phyloP scores from a whole-genome alignment of 371 early-diverging fungal species.

The Neoconidiobolus thromboides region DNA sequence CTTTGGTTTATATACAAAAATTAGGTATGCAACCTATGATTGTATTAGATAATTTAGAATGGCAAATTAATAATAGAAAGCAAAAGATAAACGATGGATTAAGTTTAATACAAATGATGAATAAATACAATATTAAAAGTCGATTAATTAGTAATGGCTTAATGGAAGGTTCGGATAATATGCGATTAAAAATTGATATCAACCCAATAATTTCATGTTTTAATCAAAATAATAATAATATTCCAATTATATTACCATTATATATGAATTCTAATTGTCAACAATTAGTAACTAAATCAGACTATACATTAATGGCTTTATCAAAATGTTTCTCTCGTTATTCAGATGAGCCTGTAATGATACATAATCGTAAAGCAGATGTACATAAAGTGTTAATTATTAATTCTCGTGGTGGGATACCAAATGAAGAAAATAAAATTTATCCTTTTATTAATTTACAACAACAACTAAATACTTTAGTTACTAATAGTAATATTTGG shows the following conservation, averaged over 20 bases:
- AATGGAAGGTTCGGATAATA: background rate
- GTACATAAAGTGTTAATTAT: constrained; percentile 23
- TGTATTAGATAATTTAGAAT: constrained; percentile 31
- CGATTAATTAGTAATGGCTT: constrained; percentile 1
- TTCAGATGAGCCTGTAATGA: background rate
- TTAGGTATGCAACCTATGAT: constrained; percentile 53
- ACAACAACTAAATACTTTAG: constrained; percentile 22
- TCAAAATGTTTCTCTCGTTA: constrained; percentile 17
- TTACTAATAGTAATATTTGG: constrained; percentile 6
- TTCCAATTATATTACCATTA: constrained; percentile 7
- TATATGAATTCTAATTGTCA: constrained; percentile 1
- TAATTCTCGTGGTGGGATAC: constrained; percentile 27
- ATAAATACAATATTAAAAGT: too few species aligned
- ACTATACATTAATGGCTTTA: constrained; percentile 14
- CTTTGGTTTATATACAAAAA: constrained; percentile 42
- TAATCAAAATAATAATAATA: constrained; percentile 7
- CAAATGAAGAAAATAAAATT: constrained; percentile 16
- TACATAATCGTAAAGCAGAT: background rate
- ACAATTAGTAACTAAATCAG: constrained; percentile 8
- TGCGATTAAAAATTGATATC: constrained; percentile 1
- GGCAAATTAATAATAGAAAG: constrained; percentile 24
- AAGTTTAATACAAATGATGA: constrained; percentile 18
- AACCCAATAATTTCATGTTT: constrained; percentile 10
- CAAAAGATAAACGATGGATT: constrained; percentile 44
- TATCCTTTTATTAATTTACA: constrained; percentile 43